Percentiles rank a stretch among this genome's conserved stretches.
phyloP scores from a whole-genome alignment of 2,329 filamentous ascomycete species.

The Aspergillus fijiensis region DNA sequence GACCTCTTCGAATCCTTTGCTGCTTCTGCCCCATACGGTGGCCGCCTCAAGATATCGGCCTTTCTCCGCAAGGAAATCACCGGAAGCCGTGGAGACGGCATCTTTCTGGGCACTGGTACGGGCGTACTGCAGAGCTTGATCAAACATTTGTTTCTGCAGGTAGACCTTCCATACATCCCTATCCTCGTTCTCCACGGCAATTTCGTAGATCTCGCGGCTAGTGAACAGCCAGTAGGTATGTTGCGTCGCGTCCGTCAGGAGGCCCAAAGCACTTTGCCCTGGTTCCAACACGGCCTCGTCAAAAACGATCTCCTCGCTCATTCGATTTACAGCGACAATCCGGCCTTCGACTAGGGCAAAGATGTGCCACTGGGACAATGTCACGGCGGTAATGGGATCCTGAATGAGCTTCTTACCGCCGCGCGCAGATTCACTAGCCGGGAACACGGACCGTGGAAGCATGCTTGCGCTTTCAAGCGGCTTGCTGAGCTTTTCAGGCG shows the following conservation, averaged over 20 bases:
- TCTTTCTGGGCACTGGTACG: slow-evolving; percentile 80
- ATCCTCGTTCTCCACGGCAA: slow-evolving; percentile 86
- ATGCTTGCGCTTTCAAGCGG: slow-evolving; percentile 79
- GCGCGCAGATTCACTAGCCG: slow-evolving; percentile 63
- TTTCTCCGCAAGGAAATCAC: slow-evolving; percentile 80
- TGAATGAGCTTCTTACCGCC: slow-evolving; percentile 65
- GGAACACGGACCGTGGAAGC: slow-evolving; percentile 70
- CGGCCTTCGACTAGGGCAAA: slow-evolving; percentile 78
- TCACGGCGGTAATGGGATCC: slow-evolving; percentile 75
- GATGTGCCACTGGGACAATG: slow-evolving; percentile 91
- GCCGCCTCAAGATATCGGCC: slow-evolving; percentile 84
- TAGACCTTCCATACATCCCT: slow-evolving; percentile 94
- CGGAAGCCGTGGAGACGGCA: slow-evolving; percentile 85
- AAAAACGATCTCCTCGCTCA: slow-evolving; percentile 82
- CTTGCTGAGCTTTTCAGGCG: slow-evolving; percentile 66
- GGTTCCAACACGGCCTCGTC: slow-evolving; percentile 82
- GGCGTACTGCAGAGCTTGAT: slow-evolving; percentile 82
- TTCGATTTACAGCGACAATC: slow-evolving; percentile 79
- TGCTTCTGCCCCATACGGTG: slow-evolving; percentile 87
- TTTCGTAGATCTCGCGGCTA: slow-evolving; percentile 84
- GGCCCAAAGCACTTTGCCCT: slow-evolving; percentile 75
- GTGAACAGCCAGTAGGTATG: slow-evolving; percentile 98
- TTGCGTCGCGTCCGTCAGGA: slow-evolving; percentile 88
- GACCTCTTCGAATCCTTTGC: slow-evolving; percentile 95
- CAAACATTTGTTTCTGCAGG: slow-evolving; percentile 82